These are phyloP conservation scores for Emergomyces orientalis DNA, from an alignment of 2,329 filamentous ascomycete genomes.

Conservation along the genomic window DNA sequence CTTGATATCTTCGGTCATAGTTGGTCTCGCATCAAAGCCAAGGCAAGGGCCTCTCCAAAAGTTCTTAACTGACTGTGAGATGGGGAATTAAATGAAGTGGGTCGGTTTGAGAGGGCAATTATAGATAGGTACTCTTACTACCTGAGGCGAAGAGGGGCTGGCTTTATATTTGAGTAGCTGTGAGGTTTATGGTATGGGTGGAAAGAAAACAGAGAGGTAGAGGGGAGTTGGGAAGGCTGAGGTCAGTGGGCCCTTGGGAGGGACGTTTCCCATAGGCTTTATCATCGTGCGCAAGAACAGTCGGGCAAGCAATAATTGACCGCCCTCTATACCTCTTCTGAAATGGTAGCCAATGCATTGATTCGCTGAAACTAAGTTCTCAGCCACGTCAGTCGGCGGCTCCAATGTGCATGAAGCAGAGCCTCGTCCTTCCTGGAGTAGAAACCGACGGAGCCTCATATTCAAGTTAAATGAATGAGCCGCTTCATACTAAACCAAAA, in stretches of 20 bases:
- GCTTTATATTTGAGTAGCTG: background rate
- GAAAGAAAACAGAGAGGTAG: background rate
- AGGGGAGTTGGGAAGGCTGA: background rate
- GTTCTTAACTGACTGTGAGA: background rate
- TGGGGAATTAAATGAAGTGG: background rate
- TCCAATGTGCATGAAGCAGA: background rate
- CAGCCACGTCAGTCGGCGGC: background rate
- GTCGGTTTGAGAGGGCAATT: background rate
- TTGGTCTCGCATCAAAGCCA: background rate
- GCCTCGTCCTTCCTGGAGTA: background rate
- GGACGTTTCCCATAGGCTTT: background rate
- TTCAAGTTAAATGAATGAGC: background rate
- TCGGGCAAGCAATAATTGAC: background rate
- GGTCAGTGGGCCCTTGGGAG: background rate
- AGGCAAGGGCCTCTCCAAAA: background rate
- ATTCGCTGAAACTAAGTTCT: background rate
- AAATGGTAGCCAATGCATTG: background rate
- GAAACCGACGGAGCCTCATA: background rate
- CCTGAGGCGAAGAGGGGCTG: background rate
- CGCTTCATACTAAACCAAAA: background rate
- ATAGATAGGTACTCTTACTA: background rate
- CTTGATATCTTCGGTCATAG: background rate
- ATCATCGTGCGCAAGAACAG: too few species aligned
- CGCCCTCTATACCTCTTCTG: background rate
- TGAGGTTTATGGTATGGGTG: background rate